Conservation (phyloP, 116 monocot genomes). For the Dioscorea cayenensis region DNA sequence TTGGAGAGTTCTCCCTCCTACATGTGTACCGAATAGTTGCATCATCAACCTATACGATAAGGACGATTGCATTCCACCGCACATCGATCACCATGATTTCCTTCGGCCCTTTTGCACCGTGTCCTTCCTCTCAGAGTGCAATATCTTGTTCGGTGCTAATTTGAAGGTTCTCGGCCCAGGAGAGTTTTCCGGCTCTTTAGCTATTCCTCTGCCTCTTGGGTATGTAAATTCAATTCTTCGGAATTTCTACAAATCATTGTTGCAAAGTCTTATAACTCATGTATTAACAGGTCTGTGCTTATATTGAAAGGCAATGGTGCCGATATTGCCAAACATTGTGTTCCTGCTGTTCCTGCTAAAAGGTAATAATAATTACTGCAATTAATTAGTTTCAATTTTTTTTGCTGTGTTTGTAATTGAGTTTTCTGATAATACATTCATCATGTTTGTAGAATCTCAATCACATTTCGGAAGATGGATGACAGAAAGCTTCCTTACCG, state of each 20-base stretch:
- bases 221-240: constrained; percentile 11
- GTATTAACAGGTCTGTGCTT: constrained; percentile 50
- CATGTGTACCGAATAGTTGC: constrained; percentile 60
- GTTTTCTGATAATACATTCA: no score
- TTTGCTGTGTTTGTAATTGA: no score
- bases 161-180: constrained; percentile 33
- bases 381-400: no score
- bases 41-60: constrained; percentile 67
- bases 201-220: constrained; percentile 50
- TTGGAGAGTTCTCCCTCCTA: constrained; percentile 44
- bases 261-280: neutral
- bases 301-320: constrained; percentile 61
- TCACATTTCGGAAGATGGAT: constrained; percentile 74
- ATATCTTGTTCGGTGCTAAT: constrained; percentile 45
- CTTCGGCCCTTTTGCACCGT: constrained; percentile 63
- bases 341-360: constrained; percentile 42
- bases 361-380: constrained; percentile 17
- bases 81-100: constrained; percentile 68
- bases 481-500: constrained; percentile 34
- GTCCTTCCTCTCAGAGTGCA: constrained; percentile 46
- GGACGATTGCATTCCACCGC: constrained; percentile 74
- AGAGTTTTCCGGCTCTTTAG: constrained; percentile 34
- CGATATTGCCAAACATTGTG: constrained; percentile 62
- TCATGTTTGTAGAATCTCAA: constrained; percentile 38
- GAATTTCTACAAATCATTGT: neutral